Base-by-base conservation (phyloP, 1,284 basidiomycete species). In the Clitocybe nebularis region DNA sequence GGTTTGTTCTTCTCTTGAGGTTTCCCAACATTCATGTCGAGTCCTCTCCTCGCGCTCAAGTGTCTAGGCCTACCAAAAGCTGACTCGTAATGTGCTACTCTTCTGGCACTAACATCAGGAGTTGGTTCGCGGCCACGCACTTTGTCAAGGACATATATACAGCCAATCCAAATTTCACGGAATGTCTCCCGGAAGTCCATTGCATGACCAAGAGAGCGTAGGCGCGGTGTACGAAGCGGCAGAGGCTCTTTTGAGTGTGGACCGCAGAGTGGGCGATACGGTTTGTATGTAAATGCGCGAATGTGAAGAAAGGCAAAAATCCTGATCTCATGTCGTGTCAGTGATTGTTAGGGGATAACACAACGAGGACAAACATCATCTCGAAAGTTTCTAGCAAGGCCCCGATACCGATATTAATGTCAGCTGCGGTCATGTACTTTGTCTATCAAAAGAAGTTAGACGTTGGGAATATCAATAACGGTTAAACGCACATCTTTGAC, bases 331-430 rank as follows among this genome's bases (percentile, higher is more conserved):
- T 7, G 25, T 35, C 5, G 29, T n/a, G n/a, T n/a, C n/a, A n/a
- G n/a, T n/a, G n/a, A n/a, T n/a, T n/a, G n/a, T n/a, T n/a, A n/a
- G n/a, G n/a, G n/a, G n/a, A n/a, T n/a, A n/a, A n/a, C n/a, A n/a
- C n/a, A n/a, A n/a, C n/a, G 41, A 4, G 29, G 11, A 68, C 79
- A 16, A 54, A 84, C 81, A 72, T 76, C 84, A 91, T 90, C 63
- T 89, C 86, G 46, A 87, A 75, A 1, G 81, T 84, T 52, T 86
- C 78, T 2, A 84, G 56, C 4, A 89, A 61, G 0, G 86, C 84
- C 13, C 77, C 74, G 39, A 87, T 77, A 2, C 84, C 87, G 17
- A 84, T 81, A 52, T 82, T 81, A 50, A 89, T 81, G 55, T 89
- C 81, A 14, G 77, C 77, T 3, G 83, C 79, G 1, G 85, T 85